Base-by-base conservation (phyloP, 2,329 filamentous ascomycete species). In the Conoideocrella luteorostrata region DNA sequence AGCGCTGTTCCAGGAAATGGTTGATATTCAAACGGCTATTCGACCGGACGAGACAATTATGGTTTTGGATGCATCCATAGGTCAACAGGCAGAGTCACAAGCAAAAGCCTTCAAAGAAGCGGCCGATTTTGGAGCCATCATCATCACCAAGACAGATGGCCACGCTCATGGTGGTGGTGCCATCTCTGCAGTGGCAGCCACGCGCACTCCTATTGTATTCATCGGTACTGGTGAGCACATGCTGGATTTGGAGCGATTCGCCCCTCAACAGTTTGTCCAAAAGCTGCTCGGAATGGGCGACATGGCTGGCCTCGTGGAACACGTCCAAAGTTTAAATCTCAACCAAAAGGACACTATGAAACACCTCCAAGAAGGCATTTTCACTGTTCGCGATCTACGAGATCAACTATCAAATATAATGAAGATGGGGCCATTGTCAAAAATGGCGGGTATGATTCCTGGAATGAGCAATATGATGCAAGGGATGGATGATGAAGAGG, bases 321-420 rank as follows among this genome's bases (percentile, higher is more conserved):
- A 98, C 61, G 93, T 98, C 2, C 93, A 98, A 63, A 88, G 85
- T 24, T 77, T 98, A 41, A 96, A 95, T 62, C 78, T 96, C 39
- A 90, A 97, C 65, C 93, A 96, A 54, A 97, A 98, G 67, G 91
- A 97, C 57, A 97, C 93, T 4, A 96, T 98, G 76, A 98, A 98
- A 72, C 91, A 98, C 69, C 94, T 98, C 52, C 86, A 88, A 6
- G 91, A 96, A 59, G 93, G 93, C 44, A 90, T 96, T 50, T 98
- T 97, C 66, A 95, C 93, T 0, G 78, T 98, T 26, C 85, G 93
- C 44, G 93, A 98, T 62, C 76, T 98, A 53, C 82, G 93, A 17
- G 93, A 98, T 62, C 94, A 98, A 61, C 80, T 98, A 11, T 86
- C 85, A 46, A 97, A 97, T 58, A 96, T 98, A 59, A 96, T 97